Base-by-base conservation (phyloP, 176 grass and related monocot genomes). In the Eragrostis curvula region DNA sequence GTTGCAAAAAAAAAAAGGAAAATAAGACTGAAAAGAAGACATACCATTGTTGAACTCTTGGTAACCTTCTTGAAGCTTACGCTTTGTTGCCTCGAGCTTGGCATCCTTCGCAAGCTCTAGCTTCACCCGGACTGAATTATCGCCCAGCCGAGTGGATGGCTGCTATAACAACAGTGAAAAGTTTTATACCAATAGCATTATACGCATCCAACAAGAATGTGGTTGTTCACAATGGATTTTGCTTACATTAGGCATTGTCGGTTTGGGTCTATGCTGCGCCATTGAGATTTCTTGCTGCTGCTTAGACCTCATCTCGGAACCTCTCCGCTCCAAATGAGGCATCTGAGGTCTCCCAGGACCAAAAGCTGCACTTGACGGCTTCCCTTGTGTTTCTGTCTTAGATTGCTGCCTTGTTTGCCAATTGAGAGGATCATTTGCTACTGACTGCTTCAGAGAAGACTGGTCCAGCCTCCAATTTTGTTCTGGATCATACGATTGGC, bases 21-120 rank as follows among this genome's bases (percentile, higher is more conserved):
- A 17, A 6, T 23, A 70, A 53, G 30, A 43, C 20, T 46, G 3
- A 58, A 40, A 8, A 64, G 0, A 41, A 20, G 0, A 23, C 72
- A 3, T 72, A 91, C 92, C 86, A 21, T 91, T 87, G 40, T 60
- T 85, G 64, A 88, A 80, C 75, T 91, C 86, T 86, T 94, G 89
- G 63, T 94, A 91, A 41, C 89, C 89, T 46, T 94, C 92, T 57
- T 91, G 86, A 66, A 94, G 89, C 75, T 89, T 91, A 30, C 86
- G 78, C 55, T 89, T 94, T 29, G 92, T 73, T 42, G 58, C 63
- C 69, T 94, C 86, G 1, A 91, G 71, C 62, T 91, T 94, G 29
- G 84, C 80, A 0, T 90, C 83, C 66, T 89, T 85, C 7, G 83
- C 79, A 25, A 48, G 36, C 48, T 83, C 81, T 5, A 75, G 55